phyloP scores from a whole-genome alignment of 768 basidiomycete species.

The Lactarius pseudohatsudake region DNA sequence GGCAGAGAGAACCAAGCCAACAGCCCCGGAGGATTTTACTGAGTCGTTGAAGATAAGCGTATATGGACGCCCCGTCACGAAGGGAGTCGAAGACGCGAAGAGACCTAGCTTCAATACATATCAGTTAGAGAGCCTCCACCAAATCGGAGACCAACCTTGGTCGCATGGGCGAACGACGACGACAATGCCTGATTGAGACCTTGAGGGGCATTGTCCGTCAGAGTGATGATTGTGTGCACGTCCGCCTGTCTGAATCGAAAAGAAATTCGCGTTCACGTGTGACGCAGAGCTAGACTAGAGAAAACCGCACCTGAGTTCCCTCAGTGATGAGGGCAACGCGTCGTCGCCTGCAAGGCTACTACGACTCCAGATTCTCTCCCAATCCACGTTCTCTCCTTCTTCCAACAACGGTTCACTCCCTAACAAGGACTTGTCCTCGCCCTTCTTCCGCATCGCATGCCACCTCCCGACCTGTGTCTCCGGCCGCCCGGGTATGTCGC shows the following conservation, averaged over 20 bases:
- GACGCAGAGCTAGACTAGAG: background rate
- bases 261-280: background rate
- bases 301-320: conserved; percentile 39
- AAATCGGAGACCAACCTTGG: conserved; percentile 44
- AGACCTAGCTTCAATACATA: conserved; percentile 55
- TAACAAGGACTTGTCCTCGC: background rate
- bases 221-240: conserved; percentile 45
- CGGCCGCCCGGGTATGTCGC: conserved; percentile 57
- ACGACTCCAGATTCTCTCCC: conserved; percentile 54
- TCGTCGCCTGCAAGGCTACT: conserved; percentile 26
- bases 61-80: conserved; percentile 71
- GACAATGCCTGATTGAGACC: conserved; percentile 49
- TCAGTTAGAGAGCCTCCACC: conserved; percentile 1
- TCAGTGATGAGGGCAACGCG: conserved; percentile 43
- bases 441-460: conserved; percentile 55
- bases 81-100: conserved; percentile 72
- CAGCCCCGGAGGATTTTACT: conserved; percentile 62
- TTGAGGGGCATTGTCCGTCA: conserved; percentile 59
- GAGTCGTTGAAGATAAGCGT: conserved; percentile 62
- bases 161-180: conserved; percentile 43
- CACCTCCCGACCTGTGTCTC: conserved; percentile 68
- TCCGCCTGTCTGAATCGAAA: conserved; percentile 28
- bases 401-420: conserved; percentile 21
- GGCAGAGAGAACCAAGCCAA: conserved; percentile 53
- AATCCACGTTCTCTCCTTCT: conserved; percentile 38